A percentile compares a stretch with the other conserved stretches of the same genome.
Conservation (phyloP, 805 yeast genomes). For the Metschnikowia reukaufii region DNA sequence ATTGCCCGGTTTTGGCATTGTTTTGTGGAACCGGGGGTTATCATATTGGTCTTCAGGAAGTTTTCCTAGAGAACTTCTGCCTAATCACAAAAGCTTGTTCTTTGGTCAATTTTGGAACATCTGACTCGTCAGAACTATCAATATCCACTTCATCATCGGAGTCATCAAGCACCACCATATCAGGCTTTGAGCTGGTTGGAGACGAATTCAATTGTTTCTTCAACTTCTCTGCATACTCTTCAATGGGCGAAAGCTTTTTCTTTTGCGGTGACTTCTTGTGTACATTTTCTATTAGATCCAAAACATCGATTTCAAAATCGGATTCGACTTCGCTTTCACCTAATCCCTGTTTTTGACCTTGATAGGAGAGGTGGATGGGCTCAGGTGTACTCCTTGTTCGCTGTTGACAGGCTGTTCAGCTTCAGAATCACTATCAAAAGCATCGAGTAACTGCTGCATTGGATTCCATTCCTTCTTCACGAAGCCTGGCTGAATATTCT, state of each 20-base stretch:
- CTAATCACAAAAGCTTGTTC: conserved; percentile 33
- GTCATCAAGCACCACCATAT: conserved; percentile 28
- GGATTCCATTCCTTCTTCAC: conserved; percentile 28
- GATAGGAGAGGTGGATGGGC: conserved; percentile 37
- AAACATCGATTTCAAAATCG: conserved; percentile 8
- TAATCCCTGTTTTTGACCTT: conserved; percentile 4
- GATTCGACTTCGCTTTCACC: not conserved
- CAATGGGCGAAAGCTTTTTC: conserved; percentile 29
- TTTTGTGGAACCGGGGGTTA: conserved; percentile 8
- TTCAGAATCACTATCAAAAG: conserved; percentile 33
- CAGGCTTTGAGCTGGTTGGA: conserved; percentile 22
- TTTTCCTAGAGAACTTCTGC: conserved; percentile 32
- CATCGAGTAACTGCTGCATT: conserved; percentile 32
- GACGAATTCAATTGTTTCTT: conserved; percentile 28
- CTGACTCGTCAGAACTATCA: conserved; percentile 14
- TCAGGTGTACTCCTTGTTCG: conserved; percentile 20
- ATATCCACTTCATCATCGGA: conserved; percentile 24
- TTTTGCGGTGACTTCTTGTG: conserved; percentile 3
- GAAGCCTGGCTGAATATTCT: conserved; percentile 33
- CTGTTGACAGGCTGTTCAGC: conserved; percentile 10
- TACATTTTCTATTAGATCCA: conserved; percentile 13
- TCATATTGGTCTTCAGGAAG: conserved; percentile 2
- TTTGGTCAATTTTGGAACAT: conserved; percentile 33
- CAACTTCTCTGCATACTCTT: conserved; percentile 35
- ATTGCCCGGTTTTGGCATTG: conserved; percentile 11